phyloP scores from a whole-genome alignment of 192 early-diverging fungal species.

The Coemansia sp. region DNA sequence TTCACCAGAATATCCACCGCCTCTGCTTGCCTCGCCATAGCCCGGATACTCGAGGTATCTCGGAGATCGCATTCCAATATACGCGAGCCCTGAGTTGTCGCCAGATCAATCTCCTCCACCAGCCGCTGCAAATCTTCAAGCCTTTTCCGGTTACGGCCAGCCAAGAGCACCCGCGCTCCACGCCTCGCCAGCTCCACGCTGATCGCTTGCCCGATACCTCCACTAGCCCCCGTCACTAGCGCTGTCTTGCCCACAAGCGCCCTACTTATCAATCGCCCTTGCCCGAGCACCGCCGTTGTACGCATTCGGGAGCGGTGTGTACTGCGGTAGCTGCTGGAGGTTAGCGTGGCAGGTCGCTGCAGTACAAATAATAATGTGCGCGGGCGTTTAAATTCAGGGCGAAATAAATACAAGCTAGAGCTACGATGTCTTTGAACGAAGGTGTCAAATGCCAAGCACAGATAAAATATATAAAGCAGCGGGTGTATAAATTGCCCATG shows the following conservation, averaged over 20 bases:
- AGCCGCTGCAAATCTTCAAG: slow-evolving; percentile 19
- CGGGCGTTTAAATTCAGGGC: no score
- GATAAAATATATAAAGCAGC: no score
- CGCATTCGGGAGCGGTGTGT: no score
- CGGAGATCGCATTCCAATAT: slow-evolving; percentile 19
- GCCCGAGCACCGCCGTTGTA: no score
- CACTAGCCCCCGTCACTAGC: slow-evolving; percentile 68
- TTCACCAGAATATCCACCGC: slow-evolving; percentile 29
- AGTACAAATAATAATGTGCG: no score
- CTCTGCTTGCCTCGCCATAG: background rate
- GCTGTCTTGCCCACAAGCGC: slow-evolving; percentile 38
- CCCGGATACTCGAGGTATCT: background rate
- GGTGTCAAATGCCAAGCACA: background rate
- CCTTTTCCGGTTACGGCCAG: slow-evolving; percentile 53
- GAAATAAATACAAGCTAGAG: no score
- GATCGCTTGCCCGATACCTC: slow-evolving; percentile 73
- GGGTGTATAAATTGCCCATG: no score
- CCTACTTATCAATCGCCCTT: no score
- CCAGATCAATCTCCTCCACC: background rate
- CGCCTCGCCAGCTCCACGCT: slow-evolving; percentile 58
- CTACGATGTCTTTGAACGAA: no score
- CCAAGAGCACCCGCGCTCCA: slow-evolving; percentile 55
- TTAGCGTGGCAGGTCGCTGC: no score
- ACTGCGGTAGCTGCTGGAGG: no score
- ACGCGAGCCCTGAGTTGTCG: background rate